A percentile compares a stretch with the other conserved stretches of the same genome.
Evolutionary conservation across 2,329 filamentous ascomycete species (phyloP).

Genomic region (Claviceps cyperi): DNA sequence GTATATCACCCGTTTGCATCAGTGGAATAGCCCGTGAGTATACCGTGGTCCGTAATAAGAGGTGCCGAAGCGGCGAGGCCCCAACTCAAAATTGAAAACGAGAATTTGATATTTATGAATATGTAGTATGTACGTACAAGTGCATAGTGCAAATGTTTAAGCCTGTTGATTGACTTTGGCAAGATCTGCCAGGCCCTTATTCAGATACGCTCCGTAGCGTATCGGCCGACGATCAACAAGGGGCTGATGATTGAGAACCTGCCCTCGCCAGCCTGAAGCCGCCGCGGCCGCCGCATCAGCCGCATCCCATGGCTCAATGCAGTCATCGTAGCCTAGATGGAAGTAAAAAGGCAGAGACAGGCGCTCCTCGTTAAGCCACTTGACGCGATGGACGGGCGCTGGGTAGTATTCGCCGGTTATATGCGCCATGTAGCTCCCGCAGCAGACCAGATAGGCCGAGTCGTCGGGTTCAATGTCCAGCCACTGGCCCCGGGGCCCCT

Average conservation of each 20-base stretch:
- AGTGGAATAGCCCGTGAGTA: too few species aligned
- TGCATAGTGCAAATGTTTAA: too few species aligned
- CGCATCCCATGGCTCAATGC: slow-evolving; percentile 4
- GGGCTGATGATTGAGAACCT: too few species aligned
- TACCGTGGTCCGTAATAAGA: too few species aligned
- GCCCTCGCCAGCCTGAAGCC: too few species aligned
- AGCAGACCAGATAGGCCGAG: slow-evolving; percentile 5
- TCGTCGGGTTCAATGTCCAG: slow-evolving; percentile 6
- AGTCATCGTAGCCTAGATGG: slow-evolving; percentile 5
- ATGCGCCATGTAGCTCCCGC: slow-evolving; percentile 7
- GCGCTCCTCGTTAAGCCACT: slow-evolving; percentile 6
- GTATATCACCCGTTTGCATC: too few species aligned
- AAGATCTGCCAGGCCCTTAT: not conserved
- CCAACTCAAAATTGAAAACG: too few species aligned
- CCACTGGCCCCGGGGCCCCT: slow-evolving; percentile 5
- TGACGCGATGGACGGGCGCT: slow-evolving; percentile 7
- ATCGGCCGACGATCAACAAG: not conserved
- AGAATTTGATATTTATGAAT: too few species aligned
- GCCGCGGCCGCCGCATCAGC: not conserved
- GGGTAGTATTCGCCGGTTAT: slow-evolving; percentile 7
- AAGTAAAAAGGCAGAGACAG: slow-evolving; percentile 7
- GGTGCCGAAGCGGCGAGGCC: too few species aligned
- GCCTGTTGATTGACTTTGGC: slow-evolving; percentile 1
- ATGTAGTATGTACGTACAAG: too few species aligned
- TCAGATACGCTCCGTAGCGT: not conserved